Conservation (phyloP, 83 land plant genomes). For the Larix sibirica region DNA sequence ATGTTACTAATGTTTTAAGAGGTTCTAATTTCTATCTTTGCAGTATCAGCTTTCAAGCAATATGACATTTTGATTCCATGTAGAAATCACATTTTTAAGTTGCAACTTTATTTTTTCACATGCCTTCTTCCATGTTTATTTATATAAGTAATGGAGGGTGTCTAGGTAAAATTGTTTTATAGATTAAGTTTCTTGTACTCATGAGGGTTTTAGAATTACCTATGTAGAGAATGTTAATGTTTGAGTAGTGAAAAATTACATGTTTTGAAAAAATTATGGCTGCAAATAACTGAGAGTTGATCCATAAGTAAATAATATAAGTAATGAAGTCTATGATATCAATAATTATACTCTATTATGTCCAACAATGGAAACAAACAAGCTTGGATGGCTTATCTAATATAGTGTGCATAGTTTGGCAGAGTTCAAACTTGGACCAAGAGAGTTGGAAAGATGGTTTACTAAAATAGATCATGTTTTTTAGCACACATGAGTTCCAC, state of each 20-base stretch:
- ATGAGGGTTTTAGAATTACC: not conserved
- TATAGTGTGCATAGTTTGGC: not conserved
- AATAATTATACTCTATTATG: not conserved
- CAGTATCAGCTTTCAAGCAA: not conserved
- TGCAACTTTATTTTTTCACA: not conserved
- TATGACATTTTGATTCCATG: not conserved
- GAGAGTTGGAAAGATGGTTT: constrained; percentile 92
- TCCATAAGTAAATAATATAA: not conserved
- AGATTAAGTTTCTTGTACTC: no score
- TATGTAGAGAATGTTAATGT: not conserved
- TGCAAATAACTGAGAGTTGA: no score
- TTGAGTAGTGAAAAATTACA: not conserved
- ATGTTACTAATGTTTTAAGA: not conserved
- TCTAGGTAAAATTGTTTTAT: no score
- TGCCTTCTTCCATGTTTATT: no score
- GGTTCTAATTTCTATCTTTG: not conserved
- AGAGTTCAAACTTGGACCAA: constrained; percentile 80
- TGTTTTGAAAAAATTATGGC: not conserved
- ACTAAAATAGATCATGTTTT: constrained; percentile 88
- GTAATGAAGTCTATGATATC: not conserved
- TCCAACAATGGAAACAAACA: not conserved
- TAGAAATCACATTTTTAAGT: no score
- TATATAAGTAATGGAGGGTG: no score
- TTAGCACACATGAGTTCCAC: constrained; percentile 89
- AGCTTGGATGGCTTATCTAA: not conserved